phyloP scores from a whole-genome alignment of 345 rosid species.

The Trapa incisa region DNA sequence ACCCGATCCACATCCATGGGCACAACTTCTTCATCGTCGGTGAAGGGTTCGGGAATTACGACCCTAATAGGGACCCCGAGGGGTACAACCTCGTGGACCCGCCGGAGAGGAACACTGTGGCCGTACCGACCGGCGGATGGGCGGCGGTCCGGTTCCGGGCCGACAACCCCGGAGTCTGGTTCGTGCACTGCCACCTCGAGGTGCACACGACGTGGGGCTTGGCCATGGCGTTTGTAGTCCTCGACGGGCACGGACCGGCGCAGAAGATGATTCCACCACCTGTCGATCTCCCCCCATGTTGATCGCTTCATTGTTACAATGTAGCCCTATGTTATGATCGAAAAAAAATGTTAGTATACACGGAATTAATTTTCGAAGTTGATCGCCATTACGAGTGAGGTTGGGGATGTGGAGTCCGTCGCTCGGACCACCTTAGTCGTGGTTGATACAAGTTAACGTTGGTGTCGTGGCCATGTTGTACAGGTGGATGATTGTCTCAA shows the following conservation, averaged over 20 bases:
- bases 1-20: slow-evolving; percentile 75
- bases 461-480: no score
- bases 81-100: slow-evolving; percentile 56
- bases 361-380: no score
- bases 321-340: no score
- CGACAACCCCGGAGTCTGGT: slow-evolving; percentile 76
- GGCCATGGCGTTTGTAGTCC: slow-evolving; percentile 41
- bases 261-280: slow-evolving; percentile 43
- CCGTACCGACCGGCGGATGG: slow-evolving; percentile 72
- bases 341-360: no score
- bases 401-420: no score
- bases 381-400: no score
- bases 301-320: not conserved
- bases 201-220: slow-evolving; percentile 58
- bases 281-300: slow-evolving; percentile 43
- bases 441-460: no score
- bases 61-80: slow-evolving; percentile 23
- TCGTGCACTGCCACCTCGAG: slow-evolving; percentile 60
- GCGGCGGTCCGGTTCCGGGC: slow-evolving; percentile 49
- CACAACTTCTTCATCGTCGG: slow-evolving; percentile 58
- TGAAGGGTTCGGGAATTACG: slow-evolving; percentile 50
- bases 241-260: slow-evolving; percentile 24
- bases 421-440: no score
- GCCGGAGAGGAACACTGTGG: slow-evolving; percentile 46
- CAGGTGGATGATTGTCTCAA: no score